Evolutionary conservation across 225 moss, liverwort and hornwort genomes (phyloP), one percentile per base, ranked within the genome.

Genomic region (Climacium dendroides): DNA sequence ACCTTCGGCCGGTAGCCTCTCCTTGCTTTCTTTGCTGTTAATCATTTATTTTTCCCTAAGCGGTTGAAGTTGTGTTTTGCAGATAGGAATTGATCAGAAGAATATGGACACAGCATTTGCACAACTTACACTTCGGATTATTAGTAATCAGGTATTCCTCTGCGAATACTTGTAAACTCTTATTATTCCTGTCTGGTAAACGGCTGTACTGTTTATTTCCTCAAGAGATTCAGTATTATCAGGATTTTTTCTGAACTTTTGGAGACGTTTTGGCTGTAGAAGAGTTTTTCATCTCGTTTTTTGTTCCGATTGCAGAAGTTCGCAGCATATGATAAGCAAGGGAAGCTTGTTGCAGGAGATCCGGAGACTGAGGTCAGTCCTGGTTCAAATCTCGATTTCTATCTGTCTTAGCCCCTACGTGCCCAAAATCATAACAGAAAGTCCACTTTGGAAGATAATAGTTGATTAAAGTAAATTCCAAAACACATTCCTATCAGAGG

Each of bases 21-120:
- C 61, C 67, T 58, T 77, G 28, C 55, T 76, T 5, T 34, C 66
- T 39, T 85, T 15, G 18, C 41, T 60, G 65, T 48, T 37, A 30
- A 11, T 26, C 22, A 52, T 82, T 52, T 73, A 22, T 52, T 59
- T 50, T 78, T 19, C 23, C 20, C 70, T 87, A 82, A 90, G 64
- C 78, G 25, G 39, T 61, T 11, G 70, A 81, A 81, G 43, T 65
- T 81, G 48, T 79, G 85, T 58, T 79, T 54, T 88, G 78, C 95
- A 98, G 98, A 89, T 99, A 86, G 98, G 95, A 91, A 93, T 97
- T 87, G 98, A 96, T 91, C 93, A 96, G 88, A 99, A 96, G 89
- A 97, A 97, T 87, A 94, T 93, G 73, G 98, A 99, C 86, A 99
- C 97, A 64, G 97, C 98, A 53, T 99, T 99, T 91, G 98, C 96